Conservation (phyloP, 179 eudicot genomes). For the Patellifolia procumbens region DNA sequence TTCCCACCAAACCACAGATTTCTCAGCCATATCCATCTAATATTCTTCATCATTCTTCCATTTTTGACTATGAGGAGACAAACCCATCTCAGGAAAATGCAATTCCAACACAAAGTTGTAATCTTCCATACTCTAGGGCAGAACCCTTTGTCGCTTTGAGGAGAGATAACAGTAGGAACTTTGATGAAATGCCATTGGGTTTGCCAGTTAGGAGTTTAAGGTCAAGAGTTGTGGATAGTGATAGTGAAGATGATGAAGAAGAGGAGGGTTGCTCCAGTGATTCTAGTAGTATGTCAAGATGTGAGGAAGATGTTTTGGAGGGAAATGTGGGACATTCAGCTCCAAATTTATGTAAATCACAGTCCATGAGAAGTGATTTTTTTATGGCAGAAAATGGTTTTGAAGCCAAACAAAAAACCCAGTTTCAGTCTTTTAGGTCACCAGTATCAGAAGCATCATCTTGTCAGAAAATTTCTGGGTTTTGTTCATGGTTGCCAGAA, state of each 20-base stretch:
- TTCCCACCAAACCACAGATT: constrained; percentile 13
- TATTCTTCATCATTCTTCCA: constrained; percentile 42
- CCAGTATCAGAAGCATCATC: constrained; percentile 21
- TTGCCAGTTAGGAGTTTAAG: constrained; percentile 74
- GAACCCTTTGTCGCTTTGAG: constrained; percentile 45
- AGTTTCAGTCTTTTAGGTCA: constrained; percentile 42
- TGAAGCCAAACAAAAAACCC: constrained; percentile 32
- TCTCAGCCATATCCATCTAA: constrained; percentile 34
- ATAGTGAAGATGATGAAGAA: constrained; percentile 19
- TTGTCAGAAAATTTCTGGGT: constrained; percentile 28
- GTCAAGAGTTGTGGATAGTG: constrained; percentile 50
- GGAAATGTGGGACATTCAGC: constrained; percentile 37
- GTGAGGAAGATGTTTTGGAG: constrained; percentile 42
- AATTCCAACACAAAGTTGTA: constrained; percentile 26
- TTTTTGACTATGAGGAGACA: constrained; percentile 53
- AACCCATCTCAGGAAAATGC: constrained; percentile 30
- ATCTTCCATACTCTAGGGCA: constrained; percentile 29
- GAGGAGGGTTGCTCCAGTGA: constrained; percentile 32
- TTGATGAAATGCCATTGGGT: constrained; percentile 48
- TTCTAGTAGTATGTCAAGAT: constrained; percentile 18
- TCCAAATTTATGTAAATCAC: constrained; percentile 38
- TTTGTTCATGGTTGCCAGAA: constrained; percentile 37
- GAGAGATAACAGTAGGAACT: constrained; percentile 26
- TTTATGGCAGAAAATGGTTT: constrained; percentile 27
- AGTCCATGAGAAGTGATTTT: constrained; percentile 39